Evolutionary conservation across 768 basidiomycete species (phyloP).

Genomic region (Lyophyllum semitale): DNA sequence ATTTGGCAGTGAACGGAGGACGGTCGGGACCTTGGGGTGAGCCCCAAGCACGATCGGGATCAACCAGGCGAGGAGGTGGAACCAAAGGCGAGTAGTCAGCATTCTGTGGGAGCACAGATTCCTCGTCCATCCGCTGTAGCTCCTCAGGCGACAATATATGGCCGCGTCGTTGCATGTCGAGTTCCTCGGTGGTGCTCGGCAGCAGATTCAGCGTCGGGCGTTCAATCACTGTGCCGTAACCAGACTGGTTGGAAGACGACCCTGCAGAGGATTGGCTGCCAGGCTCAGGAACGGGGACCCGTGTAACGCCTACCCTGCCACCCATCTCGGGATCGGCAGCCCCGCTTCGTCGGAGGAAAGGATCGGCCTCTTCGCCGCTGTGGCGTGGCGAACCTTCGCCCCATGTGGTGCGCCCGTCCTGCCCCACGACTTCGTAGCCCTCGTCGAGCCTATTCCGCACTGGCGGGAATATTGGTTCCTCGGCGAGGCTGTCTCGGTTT

Average conservation of each 20-base stretch:
- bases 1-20: slow-evolving; percentile 15
- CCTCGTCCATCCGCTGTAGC: slow-evolving; percentile 36
- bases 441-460: slow-evolving; percentile 30
- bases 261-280: slow-evolving; percentile 40
- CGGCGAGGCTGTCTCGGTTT: slow-evolving; percentile 30
- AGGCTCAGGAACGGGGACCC: slow-evolving; percentile 39
- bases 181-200: slow-evolving; percentile 31
- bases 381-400: slow-evolving; percentile 64
- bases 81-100: slow-evolving; percentile 32
- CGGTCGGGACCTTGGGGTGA: slow-evolving; percentile 19
- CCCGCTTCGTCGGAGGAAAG: slow-evolving; percentile 52
- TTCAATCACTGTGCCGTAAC: slow-evolving; percentile 45
- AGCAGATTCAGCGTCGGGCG: slow-evolving; percentile 40
- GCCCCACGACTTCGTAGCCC: slow-evolving; percentile 40
- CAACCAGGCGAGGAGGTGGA: slow-evolving; percentile 36
- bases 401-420: slow-evolving; percentile 44
- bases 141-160: slow-evolving; percentile 38
- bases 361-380: slow-evolving; percentile 70
- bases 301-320: slow-evolving; percentile 30
- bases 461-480: slow-evolving; percentile 24
- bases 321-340: slow-evolving; percentile 22
- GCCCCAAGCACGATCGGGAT: slow-evolving; percentile 25
- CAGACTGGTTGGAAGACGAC: slow-evolving; percentile 46
- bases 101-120: slow-evolving; percentile 31
- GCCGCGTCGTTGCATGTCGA: slow-evolving; percentile 32